These are phyloP conservation scores for Vitis labrusca DNA, from an alignment of 164 flowering plant species.

Conservation along the genomic window DNA sequence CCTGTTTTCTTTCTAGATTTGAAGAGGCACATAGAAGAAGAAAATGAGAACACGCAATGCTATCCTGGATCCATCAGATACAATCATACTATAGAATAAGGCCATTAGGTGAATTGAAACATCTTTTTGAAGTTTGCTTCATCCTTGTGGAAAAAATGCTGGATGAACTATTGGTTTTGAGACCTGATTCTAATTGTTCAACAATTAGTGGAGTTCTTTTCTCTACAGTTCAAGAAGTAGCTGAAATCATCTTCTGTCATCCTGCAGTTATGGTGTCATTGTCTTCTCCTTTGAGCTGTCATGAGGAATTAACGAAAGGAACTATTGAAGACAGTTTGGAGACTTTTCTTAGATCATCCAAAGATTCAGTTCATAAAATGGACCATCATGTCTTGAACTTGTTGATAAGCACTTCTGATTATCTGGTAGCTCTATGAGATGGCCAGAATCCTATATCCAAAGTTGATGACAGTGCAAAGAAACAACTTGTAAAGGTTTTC, in stretches of 20 bases:
- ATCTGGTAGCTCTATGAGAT: constrained; percentile 27
- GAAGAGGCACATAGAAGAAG: no score
- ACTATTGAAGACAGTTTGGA: constrained; percentile 25
- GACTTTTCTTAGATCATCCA: constrained; percentile 25
- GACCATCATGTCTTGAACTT: constrained; percentile 45
- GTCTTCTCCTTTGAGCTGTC: constrained; percentile 29
- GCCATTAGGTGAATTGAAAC: constrained; percentile 39
- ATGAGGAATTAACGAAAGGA: constrained; percentile 15
- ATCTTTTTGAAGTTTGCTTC: constrained; percentile 52
- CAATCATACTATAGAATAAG: constrained; percentile 33
- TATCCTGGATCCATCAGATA: constrained; percentile 73
- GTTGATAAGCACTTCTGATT: constrained; percentile 38
- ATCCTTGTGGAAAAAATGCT: constrained; percentile 46
- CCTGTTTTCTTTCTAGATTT: no score
- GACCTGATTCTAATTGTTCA: constrained; percentile 27
- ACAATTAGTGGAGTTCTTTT: constrained; percentile 13
- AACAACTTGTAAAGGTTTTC: constrained; percentile 38
- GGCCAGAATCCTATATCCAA: constrained; percentile 14
- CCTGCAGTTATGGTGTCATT: constrained; percentile 53
- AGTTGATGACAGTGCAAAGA: constrained; percentile 15
- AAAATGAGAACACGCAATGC: no score
- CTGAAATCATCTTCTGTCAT: constrained; percentile 54
- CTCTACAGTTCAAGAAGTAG: constrained; percentile 35
- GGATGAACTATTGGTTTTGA: constrained; percentile 28
- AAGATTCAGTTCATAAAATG: constrained; percentile 34